Evolutionary conservation across 305 asterid species (phyloP), one percentile per base, ranked within the genome.

Genomic region (Rubia balearica): DNA sequence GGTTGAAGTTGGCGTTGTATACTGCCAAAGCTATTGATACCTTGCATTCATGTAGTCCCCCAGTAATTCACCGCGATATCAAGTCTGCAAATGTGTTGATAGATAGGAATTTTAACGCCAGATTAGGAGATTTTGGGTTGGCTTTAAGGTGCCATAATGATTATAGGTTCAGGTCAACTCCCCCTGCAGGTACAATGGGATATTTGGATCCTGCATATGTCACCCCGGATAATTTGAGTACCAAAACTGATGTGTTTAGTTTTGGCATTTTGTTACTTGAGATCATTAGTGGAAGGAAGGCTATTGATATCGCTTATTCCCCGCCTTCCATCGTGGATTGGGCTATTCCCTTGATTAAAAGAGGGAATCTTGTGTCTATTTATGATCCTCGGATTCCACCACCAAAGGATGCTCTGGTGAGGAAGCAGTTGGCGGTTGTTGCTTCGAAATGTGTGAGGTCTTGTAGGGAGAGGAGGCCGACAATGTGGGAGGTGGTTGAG

Each of bases 181-280:
- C 97, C 5, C 97, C 97, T 36, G 97, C 97, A 6, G 97, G 97
- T 65, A 91, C 97, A 43, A 89, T 91, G 96, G 97, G 97, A 21
- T 91, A 91, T 76, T 83, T 91, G 73, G 97, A 91, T 79, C 97
- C 97, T 55, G 75, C 87, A 56, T 91, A 91, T 78, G 89, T 89
- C 1, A 91, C 97, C 63, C 97, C 97, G 53, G 97, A 91, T 77
- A 86, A 89, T 79, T 69, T 91, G 70, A 89, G 97, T 55, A 84
- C 91, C 0, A 91, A 89, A 51, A 91, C 83, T 68, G 97, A 91
- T 71, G 96, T 91, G 2, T 91, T 84, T 62, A 89, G 96, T 61
- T 91, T 89, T 68, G 96, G 97, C 60, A 89, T 91, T 71, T 78
- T 91, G 80, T 81, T 91, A 71, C 78, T 91, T 73, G 97, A 91